Evolutionary conservation across 2,329 filamentous ascomycete species (phyloP).

Genomic region (Clarireedia sp.): DNA sequence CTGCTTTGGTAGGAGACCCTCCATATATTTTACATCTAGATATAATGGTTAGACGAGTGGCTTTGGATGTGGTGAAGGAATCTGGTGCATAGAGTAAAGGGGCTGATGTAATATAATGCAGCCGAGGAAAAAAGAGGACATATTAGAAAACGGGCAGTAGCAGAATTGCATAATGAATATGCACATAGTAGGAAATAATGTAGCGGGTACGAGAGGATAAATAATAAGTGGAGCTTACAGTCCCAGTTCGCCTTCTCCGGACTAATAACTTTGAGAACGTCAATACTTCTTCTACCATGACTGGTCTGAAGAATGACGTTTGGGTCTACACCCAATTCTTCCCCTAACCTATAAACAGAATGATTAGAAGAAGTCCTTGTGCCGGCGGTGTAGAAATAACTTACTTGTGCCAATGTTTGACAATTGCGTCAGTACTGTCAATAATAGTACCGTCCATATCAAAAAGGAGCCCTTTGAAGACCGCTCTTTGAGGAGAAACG

Average conservation of each 20-base stretch:
- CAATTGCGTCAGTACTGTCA: constrained; percentile 68
- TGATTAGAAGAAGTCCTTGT: neutral
- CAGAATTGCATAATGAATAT: neutral
- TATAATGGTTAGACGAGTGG: constrained; percentile 1
- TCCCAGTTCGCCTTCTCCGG: constrained; percentile 88
- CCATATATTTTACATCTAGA: constrained; percentile 71
- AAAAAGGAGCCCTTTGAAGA: constrained; percentile 33
- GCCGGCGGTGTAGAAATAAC: neutral
- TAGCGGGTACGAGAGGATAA: neutral
- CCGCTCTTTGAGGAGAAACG: constrained; percentile 18
- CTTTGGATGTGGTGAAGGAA: too few relatives aligned
- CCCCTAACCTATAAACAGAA: constrained; percentile 53
- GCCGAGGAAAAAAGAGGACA: too few relatives aligned
- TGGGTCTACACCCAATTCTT: constrained; percentile 78
- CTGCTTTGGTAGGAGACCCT: constrained; percentile 67
- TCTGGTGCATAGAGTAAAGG: too few relatives aligned
- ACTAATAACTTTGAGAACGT: constrained; percentile 70
- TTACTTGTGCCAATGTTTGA: constrained; percentile 63
- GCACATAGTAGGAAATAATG: neutral
- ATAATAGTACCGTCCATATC: constrained; percentile 78
- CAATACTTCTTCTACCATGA: constrained; percentile 84
- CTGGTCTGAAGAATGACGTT: constrained; percentile 80
- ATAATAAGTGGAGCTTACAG: constrained; percentile 49
- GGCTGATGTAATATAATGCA: too few relatives aligned
- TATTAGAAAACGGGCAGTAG: too few relatives aligned